These are phyloP conservation scores for Gomphus sp. DNA, from an alignment of 1,284 basidiomycete genomes.

Conservation along the genomic window DNA sequence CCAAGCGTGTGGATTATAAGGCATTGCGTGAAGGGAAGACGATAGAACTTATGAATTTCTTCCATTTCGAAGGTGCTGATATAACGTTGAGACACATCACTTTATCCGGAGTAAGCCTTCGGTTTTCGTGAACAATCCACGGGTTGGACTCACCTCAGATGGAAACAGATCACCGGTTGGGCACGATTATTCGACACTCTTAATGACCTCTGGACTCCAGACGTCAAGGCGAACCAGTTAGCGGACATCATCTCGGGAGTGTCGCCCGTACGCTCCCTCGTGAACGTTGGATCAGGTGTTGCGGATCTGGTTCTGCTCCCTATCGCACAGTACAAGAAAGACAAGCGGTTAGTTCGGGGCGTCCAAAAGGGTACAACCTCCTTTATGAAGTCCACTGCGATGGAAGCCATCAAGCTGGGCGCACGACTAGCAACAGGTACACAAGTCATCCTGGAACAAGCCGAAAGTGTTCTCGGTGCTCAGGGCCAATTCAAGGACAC, in stretches of 20 bases:
- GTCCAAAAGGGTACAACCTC: conserved; percentile 90
- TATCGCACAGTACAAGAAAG: conserved; percentile 95
- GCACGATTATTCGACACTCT: conserved; percentile 80
- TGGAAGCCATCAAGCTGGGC: conserved; percentile 94
- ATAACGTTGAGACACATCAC: conserved; percentile 95
- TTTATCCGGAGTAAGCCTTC: conserved; percentile 68
- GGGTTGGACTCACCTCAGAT: conserved; percentile 3
- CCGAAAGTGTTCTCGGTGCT: conserved; percentile 86
- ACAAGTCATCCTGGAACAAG: conserved; percentile 92
- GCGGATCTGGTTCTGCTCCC: conserved; percentile 93
- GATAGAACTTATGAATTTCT: conserved; percentile 99
- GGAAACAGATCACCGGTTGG: conserved; percentile 76
- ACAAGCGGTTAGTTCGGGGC: conserved; percentile 86
- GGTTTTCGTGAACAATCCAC: background rate
- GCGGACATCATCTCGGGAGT: conserved; percentile 98
- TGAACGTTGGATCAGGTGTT: conserved; percentile 94
- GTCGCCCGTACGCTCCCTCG: conserved; percentile 87
- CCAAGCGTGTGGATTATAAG: conserved; percentile 90
- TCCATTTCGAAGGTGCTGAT: conserved; percentile 98
- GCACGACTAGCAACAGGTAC: conserved; percentile 93
- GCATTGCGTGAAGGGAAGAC: conserved; percentile 88
- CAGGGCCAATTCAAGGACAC: conserved; percentile 46
- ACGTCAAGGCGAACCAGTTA: conserved; percentile 97
- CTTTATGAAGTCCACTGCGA: conserved; percentile 88
- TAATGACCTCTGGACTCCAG: conserved; percentile 98